Conservation (phyloP, 768 basidiomycete genomes). For the Leccinum ochraceum region DNA sequence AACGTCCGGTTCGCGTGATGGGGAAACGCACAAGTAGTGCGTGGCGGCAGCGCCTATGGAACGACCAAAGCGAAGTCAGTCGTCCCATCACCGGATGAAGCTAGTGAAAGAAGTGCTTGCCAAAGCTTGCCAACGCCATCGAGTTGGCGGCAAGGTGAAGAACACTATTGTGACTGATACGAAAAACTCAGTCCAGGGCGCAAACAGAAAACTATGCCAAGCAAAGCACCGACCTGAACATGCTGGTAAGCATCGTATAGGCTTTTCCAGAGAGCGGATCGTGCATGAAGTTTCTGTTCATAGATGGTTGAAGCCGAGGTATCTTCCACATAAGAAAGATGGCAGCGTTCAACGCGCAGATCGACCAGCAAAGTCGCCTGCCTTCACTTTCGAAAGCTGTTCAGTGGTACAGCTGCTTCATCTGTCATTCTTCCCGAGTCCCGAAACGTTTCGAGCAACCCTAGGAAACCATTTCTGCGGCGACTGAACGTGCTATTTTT, state of each 20-base stretch:
- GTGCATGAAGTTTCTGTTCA: slow-evolving; percentile 72
- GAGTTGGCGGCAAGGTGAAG: slow-evolving; percentile 77
- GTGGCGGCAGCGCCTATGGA: slow-evolving; percentile 69
- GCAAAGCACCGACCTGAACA: slow-evolving; percentile 63
- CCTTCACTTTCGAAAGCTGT: slow-evolving; percentile 56
- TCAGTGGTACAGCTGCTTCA: slow-evolving; percentile 4
- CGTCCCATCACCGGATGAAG: background rate
- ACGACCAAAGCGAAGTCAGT: slow-evolving; percentile 10
- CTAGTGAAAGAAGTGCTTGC: slow-evolving; percentile 37
- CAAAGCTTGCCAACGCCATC: slow-evolving; percentile 82
- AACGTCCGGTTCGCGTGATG: slow-evolving; percentile 57
- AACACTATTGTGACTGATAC: slow-evolving; percentile 62
- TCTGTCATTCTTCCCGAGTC: slow-evolving; percentile 4
- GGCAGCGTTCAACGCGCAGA: slow-evolving; percentile 68
- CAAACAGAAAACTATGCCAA: background rate
- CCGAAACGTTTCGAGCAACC: slow-evolving; percentile 13
- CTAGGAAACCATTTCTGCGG: slow-evolving; percentile 26
- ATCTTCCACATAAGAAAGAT: slow-evolving; percentile 81
- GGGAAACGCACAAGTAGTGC: slow-evolving; percentile 50
- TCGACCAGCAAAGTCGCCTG: slow-evolving; percentile 69
- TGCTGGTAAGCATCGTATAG: slow-evolving; percentile 67
- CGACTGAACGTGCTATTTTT: slow-evolving; percentile 21
- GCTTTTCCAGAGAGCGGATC: slow-evolving; percentile 77
- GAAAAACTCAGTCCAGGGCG: background rate
- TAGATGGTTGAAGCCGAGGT: slow-evolving; percentile 57